Evolutionary conservation across 2,329 filamentous ascomycete genomes (phyloP), one percentile per base, ranked within the genome.

Genomic region (Ophiostoma piceae): DNA sequence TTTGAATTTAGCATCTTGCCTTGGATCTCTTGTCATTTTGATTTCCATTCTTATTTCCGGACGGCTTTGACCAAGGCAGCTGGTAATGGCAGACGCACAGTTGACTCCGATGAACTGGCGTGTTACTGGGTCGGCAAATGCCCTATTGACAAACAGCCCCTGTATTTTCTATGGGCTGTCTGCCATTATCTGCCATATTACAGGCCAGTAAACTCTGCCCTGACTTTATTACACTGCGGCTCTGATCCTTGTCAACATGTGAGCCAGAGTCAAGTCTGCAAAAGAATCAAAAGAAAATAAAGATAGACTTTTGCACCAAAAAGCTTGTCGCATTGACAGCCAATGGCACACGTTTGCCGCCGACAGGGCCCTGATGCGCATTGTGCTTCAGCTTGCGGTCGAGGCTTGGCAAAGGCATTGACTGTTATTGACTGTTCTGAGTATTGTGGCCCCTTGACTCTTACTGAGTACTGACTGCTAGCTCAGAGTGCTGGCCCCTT

Each of bases 301-400:
- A 47, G 43, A 26, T 57, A 26, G 51, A 26, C n/a, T 57, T 22
- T 26, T 22, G 11, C 51, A 57, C 43, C 19, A 19, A 57, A 26
- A 57, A 57, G 51, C 51, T 57, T 57, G 51, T 57, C 51, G 51
- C 51, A 57, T 57, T 57, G 51, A 57, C 51, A 57, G 51, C 51
- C 51, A 57, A 57, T 57, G 51, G 22, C 51, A 57, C 51, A 11
- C 51, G 8, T 57, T 57, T 57, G 51, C 51, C 51, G 57, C 57
- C 57, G 62, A 67, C 69, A 71, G 69, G 67, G 69, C 35, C 22
- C 62, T 62, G 67, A 66, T 69, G 41, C 71, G 60, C 60, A 41
- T 69, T 64, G 16, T 66, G 68, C 70, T 65, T 71, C 57, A 69
- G 26, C 12, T 62, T 9, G 29, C 26, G 51, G 43, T 19, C 43